Conservation (phyloP, 2,329 filamentous ascomycete genomes). For the Microascus cirrosus region DNA sequence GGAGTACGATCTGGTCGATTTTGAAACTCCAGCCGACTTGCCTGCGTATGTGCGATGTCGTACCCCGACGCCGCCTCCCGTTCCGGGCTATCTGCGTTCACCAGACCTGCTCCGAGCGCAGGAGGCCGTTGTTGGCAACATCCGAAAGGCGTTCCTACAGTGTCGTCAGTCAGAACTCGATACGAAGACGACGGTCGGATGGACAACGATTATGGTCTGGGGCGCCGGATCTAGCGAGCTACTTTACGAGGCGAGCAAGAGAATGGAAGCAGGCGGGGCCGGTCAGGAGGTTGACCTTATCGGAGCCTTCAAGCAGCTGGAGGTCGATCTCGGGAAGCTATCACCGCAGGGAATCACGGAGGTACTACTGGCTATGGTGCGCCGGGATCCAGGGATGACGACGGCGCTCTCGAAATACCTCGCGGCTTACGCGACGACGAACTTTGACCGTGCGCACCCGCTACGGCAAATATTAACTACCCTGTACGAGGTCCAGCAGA, state of each 20-base stretch:
- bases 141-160: slow-evolving; percentile 31
- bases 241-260: slow-evolving; percentile 30
- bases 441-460: slow-evolving; percentile 29
- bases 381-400: slow-evolving; percentile 30
- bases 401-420: slow-evolving; percentile 33
- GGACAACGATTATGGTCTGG: slow-evolving; percentile 30
- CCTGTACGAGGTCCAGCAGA: slow-evolving; percentile 32
- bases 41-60: slow-evolving; percentile 31
- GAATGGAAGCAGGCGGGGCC: slow-evolving; percentile 26
- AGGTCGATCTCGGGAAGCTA: slow-evolving; percentile 28
- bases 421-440: slow-evolving; percentile 29
- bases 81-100: slow-evolving; percentile 27
- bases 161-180: slow-evolving; percentile 30
- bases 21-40: slow-evolving; percentile 28
- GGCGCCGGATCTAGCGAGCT: slow-evolving; percentile 30
- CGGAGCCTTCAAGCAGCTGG: slow-evolving; percentile 29
- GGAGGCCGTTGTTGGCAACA: slow-evolving; percentile 29
- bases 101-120: slow-evolving; percentile 31
- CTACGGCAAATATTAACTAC: slow-evolving; percentile 29
- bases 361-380: slow-evolving; percentile 29
- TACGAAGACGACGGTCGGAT: slow-evolving; percentile 23
- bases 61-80: slow-evolving; percentile 30
- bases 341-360: slow-evolving; percentile 31
- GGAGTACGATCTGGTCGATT: slow-evolving; percentile 38
- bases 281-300: slow-evolving; percentile 28